Percentiles rank a stretch among this genome's conserved stretches.
These are phyloP conservation scores for Trichoderma guizhouense DNA, from an alignment of 2,329 filamentous ascomycete species.

Conservation along the genomic window DNA sequence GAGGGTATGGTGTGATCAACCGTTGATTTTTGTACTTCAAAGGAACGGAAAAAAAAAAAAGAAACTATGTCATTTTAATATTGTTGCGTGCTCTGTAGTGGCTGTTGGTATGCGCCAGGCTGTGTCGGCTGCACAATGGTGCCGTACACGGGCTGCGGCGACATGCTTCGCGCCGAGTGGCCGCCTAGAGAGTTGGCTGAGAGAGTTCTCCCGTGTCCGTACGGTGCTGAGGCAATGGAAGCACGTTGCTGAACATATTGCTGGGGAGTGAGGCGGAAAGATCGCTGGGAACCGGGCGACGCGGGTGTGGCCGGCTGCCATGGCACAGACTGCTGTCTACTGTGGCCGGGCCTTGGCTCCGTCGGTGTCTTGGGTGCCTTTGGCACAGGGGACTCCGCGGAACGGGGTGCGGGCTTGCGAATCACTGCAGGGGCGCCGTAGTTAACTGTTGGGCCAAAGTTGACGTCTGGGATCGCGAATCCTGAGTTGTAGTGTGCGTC, in stretches of 20 bases:
- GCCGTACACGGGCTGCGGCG: conserved; percentile 26
- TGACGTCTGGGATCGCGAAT: conserved; percentile 66
- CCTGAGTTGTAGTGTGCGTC: conserved; percentile 26
- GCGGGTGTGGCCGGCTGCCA: conserved; percentile 74
- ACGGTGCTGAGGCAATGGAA: conserved; percentile 51
- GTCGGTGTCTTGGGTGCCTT: conserved; percentile 33
- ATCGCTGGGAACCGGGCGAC: conserved; percentile 43
- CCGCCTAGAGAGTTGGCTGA: conserved; percentile 46
- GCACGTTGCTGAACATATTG: conserved; percentile 80
- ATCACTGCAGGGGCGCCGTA: conserved; percentile 45
- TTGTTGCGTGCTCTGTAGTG: conserved; percentile 25
- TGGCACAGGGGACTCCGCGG: conserved; percentile 15
- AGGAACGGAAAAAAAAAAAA: conserved; percentile 28
- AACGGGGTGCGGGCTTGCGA: conserved; percentile 26
- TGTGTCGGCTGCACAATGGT: conserved; percentile 31
- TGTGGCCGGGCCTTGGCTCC: conserved; percentile 33
- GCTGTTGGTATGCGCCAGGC: conserved; percentile 19
- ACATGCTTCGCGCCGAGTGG: conserved; percentile 31
- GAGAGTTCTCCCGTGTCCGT: conserved; percentile 58
- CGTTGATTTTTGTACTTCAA: background rate
- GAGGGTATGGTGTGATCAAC: background rate
- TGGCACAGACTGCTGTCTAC: conserved; percentile 54
- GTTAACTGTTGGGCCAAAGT: conserved; percentile 83
- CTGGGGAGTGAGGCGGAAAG: conserved; percentile 63
- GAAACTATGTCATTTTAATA: conserved; percentile 38